phyloP scores from a whole-genome alignment of 2,329 filamentous ascomycete genomes.

The Diaporthe citriasiana region DNA sequence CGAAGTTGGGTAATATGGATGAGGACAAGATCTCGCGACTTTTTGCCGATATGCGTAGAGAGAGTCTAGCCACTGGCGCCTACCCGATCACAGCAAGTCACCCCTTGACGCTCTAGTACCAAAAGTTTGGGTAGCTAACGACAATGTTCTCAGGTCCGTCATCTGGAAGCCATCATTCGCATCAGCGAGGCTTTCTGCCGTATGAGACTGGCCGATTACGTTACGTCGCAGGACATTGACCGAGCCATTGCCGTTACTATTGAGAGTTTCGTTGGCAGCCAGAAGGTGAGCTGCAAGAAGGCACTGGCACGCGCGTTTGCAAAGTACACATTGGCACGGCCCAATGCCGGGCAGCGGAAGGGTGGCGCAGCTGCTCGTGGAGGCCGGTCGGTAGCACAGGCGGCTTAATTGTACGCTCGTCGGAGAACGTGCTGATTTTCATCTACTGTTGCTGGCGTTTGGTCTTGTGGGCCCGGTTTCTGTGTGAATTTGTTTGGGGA shows the following conservation, averaged over 20 bases:
- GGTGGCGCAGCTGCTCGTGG: conserved; percentile 45
- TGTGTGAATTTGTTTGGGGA: conserved; percentile 23
- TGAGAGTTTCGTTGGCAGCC: conserved; percentile 94
- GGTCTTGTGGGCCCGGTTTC: conserved; percentile 3
- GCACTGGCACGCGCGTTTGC: conserved; percentile 93
- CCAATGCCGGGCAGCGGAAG: conserved; percentile 52
- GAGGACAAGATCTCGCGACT: conserved; percentile 95
- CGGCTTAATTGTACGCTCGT: conserved; percentile 34
- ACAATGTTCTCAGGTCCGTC: conserved; percentile 79
- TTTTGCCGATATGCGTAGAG: conserved; percentile 95
- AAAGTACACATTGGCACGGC: conserved; percentile 82
- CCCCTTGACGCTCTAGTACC: background rate
- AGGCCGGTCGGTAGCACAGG: conserved; percentile 41
- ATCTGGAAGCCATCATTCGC: conserved; percentile 97
- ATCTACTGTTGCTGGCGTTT: conserved; percentile 38
- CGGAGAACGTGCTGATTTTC: conserved; percentile 7
- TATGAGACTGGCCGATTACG: conserved; percentile 98
- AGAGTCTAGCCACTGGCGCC: conserved; percentile 92
- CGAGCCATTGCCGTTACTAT: conserved; percentile 97
- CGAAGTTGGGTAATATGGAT: conserved; percentile 97
- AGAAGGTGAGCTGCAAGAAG: conserved; percentile 98
- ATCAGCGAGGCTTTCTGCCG: conserved; percentile 95
- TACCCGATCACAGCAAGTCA: conserved; percentile 94
- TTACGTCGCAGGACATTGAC: conserved; percentile 90
- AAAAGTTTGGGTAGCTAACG: conserved; percentile 6